These are phyloP conservation scores for Halteria grandinella DNA, from an alignment of 73 alveolate genomes.

Conservation along the genomic window DNA sequence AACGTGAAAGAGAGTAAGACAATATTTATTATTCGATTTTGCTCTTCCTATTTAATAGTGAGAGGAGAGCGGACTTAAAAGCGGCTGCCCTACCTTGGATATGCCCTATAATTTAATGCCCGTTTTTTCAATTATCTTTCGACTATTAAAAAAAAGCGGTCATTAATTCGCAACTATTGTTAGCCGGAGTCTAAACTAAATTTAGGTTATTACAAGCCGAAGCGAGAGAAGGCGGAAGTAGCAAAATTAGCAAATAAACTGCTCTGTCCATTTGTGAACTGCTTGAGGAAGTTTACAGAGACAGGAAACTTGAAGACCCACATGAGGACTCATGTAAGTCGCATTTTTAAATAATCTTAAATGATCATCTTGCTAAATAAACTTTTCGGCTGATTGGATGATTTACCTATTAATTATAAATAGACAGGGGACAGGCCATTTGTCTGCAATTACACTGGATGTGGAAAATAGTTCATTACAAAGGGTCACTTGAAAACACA, in stretches of 20 bases:
- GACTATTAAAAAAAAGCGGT: too few species aligned
- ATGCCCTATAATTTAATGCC: too few species aligned
- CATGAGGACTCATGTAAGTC: slow-evolving; percentile 77
- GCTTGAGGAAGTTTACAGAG: slow-evolving; percentile 65
- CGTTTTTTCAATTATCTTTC: too few species aligned
- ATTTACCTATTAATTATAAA: too few species aligned
- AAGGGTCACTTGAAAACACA: slow-evolving; percentile 55
- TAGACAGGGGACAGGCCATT: slow-evolving; percentile 64
- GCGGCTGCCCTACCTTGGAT: too few species aligned
- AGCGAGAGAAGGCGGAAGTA: slow-evolving; percentile 33
- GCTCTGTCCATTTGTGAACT: slow-evolving; percentile 48
- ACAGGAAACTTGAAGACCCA: slow-evolving; percentile 83
- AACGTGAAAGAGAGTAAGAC: slow-evolving; percentile 18
- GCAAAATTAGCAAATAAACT: not conserved
- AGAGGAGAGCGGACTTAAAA: too few species aligned
- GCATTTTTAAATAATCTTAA: not conserved
- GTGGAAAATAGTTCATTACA: slow-evolving; percentile 37
- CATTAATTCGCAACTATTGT: too few species aligned
- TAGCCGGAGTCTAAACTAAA: too few species aligned
- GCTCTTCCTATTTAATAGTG: too few species aligned
- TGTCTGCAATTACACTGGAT: slow-evolving; percentile 32
- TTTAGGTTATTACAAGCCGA: slow-evolving; percentile 10
- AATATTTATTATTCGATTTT: not conserved
- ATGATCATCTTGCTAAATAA: too few species aligned
- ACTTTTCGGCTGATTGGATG: too few species aligned